Percentiles rank a stretch among this genome's conserved stretches.
phyloP scores from a whole-genome alignment of 306 rosid species.

The Sphenostylis stenocarpa region DNA sequence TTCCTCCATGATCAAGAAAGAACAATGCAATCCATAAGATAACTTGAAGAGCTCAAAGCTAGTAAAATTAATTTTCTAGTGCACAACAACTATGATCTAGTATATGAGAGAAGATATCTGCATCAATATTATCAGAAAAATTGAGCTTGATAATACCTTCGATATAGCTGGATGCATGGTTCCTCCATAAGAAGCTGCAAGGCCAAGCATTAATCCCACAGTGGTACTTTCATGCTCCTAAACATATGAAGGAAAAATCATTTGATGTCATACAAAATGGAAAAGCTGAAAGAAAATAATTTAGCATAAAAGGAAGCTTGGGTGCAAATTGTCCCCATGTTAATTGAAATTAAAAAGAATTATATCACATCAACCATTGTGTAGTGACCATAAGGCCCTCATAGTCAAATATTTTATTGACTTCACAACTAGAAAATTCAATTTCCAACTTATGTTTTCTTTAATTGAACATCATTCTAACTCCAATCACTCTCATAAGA shows the following conservation, averaged over 20 bases:
- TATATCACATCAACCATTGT: not conserved
- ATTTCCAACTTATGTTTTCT: not conserved
- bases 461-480: slow-evolving; percentile 7
- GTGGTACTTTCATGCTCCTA: slow-evolving; percentile 97
- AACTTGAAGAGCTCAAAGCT: slow-evolving; percentile 13
- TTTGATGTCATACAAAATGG: slow-evolving; percentile 20
- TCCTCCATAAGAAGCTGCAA: slow-evolving; percentile 94
- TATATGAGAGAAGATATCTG: not conserved
- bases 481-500: not conserved
- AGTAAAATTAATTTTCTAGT: slow-evolving; percentile 7
- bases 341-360: slow-evolving; percentile 8
- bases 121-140: slow-evolving; percentile 8
- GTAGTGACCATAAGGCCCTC: not conserved
- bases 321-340: slow-evolving; percentile 7
- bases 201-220: slow-evolving; percentile 92
- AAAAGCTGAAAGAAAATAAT: slow-evolving; percentile 29
- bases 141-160: slow-evolving; percentile 52
- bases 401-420: not conserved
- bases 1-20: slow-evolving; percentile 15
- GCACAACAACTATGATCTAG: slow-evolving; percentile 22
- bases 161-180: slow-evolving; percentile 93
- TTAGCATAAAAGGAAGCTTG: slow-evolving; percentile 15
- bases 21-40: not conserved
- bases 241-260: slow-evolving; percentile 34
- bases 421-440: slow-evolving; percentile 5